Base-by-base conservation (phyloP, 2,329 filamentous ascomycete species). In the Grosmannia penicillata region DNA sequence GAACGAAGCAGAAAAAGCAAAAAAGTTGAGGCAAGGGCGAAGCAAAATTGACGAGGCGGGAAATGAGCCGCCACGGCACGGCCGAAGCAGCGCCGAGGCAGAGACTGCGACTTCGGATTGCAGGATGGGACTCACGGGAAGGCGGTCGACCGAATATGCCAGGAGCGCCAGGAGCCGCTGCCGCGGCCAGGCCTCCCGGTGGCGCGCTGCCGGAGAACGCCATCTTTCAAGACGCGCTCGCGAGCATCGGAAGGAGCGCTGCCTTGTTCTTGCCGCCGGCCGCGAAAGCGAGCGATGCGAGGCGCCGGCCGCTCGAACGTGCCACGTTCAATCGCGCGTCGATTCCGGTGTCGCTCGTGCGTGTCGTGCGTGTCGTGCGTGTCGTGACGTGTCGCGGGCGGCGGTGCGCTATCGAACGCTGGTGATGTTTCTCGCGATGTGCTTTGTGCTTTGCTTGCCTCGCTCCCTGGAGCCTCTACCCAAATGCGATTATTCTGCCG, bases 401-500 rank as follows among this genome's bases (percentile, higher is more conserved):
- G 8, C 17, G 22, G 14, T 27, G 21, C 15, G 36, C 22, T 29
- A 15, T 13, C 21, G 22, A 23, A 5, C 24, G 14, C 14, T 32
- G 23, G 29, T 22, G 27, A 29, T 29, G 36, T 17, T 31, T 21
- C 17, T 25, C 14, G 21, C 22, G 30, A 13, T 18, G 7, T 37
- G n/a, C 21, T 29, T 28, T 31, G 24, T 37, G 15, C 26, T 17
- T 19, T 22, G 26, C 13, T 23, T 23, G 9, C n/a, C n/a, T n/a
- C n/a, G n/a, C n/a, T n/a, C n/a, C 17, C 8, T 18, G 21, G 11
- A 26, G 2, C 22, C n/a, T 31, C 21, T 24, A 24, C 19, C 8
- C n/a, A 19, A 21, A 38, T 38, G 39, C 38, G 39, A 26, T 37
- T 18, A 14, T 39, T 42, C 34, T 44, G 42, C 42, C 42, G 32